phyloP scores from a whole-genome alignment of 2,329 filamentous ascomycete species.

The Raffaelea deltoideospora region DNA sequence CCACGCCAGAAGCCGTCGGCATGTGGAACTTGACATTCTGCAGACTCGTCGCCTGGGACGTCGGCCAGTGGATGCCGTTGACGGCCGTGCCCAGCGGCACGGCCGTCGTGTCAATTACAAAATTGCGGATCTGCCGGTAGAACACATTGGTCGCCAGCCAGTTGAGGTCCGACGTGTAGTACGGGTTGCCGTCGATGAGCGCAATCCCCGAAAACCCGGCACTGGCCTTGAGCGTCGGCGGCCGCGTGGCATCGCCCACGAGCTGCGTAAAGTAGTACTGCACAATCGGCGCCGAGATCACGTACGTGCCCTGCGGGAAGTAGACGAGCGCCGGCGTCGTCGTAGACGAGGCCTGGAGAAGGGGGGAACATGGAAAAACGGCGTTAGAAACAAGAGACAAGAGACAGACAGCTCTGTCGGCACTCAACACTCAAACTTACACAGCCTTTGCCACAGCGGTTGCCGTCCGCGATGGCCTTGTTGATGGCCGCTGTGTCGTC shows the following conservation, averaged over 20 bases:
- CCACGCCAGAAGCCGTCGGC: conserved; percentile 29
- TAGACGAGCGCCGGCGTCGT: conserved; percentile 26
- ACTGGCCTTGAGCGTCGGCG: conserved; percentile 38
- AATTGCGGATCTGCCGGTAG: conserved; percentile 43
- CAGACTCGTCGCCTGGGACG: conserved; percentile 46
- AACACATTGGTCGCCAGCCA: conserved; percentile 41
- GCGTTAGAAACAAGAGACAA: neutral
- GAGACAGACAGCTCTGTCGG: neutral
- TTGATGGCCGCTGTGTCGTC: conserved; percentile 32
- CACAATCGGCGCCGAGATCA: conserved; percentile 54
- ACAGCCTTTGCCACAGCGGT: conserved; percentile 26
- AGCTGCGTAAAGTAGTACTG: conserved; percentile 71
- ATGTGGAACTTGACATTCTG: conserved; percentile 44
- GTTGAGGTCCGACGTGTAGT: conserved; percentile 24
- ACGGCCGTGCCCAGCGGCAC: conserved; percentile 30
- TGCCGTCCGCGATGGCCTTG: conserved; percentile 24
- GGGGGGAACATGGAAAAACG: no score
- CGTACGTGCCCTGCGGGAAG: conserved; percentile 43
- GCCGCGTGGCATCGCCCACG: conserved; percentile 50
- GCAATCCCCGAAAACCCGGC: conserved; percentile 32
- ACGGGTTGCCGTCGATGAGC: conserved; percentile 33
- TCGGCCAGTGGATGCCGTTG: conserved; percentile 54
- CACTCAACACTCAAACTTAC: no score
- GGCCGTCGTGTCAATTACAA: conserved; percentile 40
- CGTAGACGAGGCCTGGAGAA: conserved; percentile 18